Percentiles rank a stretch among this genome's conserved stretches.
Evolutionary conservation across 2,329 filamentous ascomycete genomes (phyloP).

Genomic region (Pseudocercospora vitis): DNA sequence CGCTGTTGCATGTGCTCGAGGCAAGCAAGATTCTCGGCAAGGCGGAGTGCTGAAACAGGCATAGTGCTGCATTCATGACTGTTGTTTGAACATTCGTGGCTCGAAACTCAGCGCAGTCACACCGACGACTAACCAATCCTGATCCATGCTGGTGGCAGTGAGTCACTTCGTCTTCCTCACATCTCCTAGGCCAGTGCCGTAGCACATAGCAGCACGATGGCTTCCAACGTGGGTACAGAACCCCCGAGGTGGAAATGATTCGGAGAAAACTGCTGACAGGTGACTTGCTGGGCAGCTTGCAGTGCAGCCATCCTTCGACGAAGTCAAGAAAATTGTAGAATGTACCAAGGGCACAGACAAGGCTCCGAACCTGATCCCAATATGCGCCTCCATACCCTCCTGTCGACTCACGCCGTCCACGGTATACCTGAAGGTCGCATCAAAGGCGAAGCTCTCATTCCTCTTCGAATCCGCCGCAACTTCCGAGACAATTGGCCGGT

Average conservation of each 20-base stretch:
- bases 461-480: slow-evolving; percentile 92
- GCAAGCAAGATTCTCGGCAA: slow-evolving; percentile 2
- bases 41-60: slow-evolving; percentile 17
- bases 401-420: slow-evolving; percentile 93
- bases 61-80: background rate
- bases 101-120: background rate
- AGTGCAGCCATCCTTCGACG: slow-evolving; percentile 62
- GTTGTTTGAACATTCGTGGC: background rate
- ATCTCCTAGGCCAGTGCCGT: slow-evolving; percentile 35
- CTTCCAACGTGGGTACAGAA: slow-evolving; percentile 10
- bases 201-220: slow-evolving; percentile 19
- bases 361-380: slow-evolving; percentile 74
- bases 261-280: slow-evolving; percentile 8
- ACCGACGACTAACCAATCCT: no score
- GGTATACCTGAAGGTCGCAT: slow-evolving; percentile 88
- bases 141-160: slow-evolving; percentile 4
- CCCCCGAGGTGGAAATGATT: no score
- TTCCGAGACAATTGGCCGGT: slow-evolving; percentile 88
- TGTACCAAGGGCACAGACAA: slow-evolving; percentile 53
- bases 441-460: slow-evolving; percentile 81
- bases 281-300: no score
- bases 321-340: slow-evolving; percentile 57
- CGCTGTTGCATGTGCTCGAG: no score
- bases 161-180: slow-evolving; percentile 35
- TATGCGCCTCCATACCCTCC: slow-evolving; percentile 82